A percentile compares a stretch with the other conserved stretches of the same genome.
phyloP scores from a whole-genome alignment of 148 eudicot genomes.

The Rhododendron griersonianum region DNA sequence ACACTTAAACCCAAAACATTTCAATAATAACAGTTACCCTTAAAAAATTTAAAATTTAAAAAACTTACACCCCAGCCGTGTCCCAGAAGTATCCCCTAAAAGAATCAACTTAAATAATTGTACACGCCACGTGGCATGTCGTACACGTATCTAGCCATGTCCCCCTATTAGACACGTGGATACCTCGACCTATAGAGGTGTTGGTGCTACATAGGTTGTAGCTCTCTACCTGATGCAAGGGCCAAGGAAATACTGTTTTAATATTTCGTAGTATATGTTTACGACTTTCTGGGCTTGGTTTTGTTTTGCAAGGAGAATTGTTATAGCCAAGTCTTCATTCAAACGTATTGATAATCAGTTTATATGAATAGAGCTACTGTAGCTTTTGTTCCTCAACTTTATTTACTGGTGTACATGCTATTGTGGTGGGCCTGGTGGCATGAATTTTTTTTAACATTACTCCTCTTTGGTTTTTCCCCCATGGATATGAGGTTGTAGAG shows the following conservation, averaged over 20 bases:
- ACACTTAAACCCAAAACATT: too few species aligned
- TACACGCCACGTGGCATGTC: too few species aligned
- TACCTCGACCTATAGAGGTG: too few species aligned
- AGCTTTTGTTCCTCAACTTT: neutral
- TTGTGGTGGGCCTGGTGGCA: neutral
- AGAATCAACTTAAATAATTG: too few species aligned
- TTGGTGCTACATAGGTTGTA: too few species aligned
- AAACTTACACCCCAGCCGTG: too few species aligned
- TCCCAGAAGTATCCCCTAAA: too few species aligned
- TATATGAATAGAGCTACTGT: neutral
- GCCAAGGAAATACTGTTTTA: neutral
- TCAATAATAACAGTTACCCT: too few species aligned
- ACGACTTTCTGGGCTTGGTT: neutral
- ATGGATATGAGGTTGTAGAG: neutral
- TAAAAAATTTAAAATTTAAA: too few species aligned
- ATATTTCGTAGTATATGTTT: neutral
- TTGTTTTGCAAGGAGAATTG: neutral
- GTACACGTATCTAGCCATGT: too few species aligned
- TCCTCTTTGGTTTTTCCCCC: neutral
- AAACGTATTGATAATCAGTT: neutral
- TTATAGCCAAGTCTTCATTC: neutral
- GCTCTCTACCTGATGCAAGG: neutral
- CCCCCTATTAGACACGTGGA: too few species aligned
- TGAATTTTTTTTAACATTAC: neutral
- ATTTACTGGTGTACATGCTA: neutral